A percentile compares a stretch with the other conserved stretches of the same genome.
Conservation (phyloP, 176 grass and related monocot genomes). For the Oryza meridionalis region DNA sequence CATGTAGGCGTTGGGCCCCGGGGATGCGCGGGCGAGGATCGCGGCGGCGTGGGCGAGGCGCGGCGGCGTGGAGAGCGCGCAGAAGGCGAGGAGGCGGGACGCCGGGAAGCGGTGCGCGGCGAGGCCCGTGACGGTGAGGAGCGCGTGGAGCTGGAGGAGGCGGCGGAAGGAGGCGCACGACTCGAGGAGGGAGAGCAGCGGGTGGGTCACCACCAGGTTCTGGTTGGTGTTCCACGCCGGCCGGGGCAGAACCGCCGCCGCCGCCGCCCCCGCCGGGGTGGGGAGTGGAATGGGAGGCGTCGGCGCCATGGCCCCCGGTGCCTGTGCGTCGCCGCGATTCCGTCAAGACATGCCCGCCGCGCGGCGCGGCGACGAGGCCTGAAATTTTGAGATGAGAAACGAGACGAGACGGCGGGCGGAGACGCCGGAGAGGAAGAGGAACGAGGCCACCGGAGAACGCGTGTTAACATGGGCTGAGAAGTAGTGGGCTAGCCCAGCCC, state of each 20-base stretch:
- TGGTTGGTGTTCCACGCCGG: slow-evolving; percentile 71
- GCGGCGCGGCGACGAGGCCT: too few relatives aligned
- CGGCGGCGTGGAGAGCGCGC: slow-evolving; percentile 61
- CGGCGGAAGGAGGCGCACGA: slow-evolving; percentile 61
- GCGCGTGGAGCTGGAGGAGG: slow-evolving; percentile 69
- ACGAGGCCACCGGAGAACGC: too few relatives aligned
- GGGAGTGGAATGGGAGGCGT: neutral
- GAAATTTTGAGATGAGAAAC: neutral
- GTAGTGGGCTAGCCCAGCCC: too few relatives aligned
- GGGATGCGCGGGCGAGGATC: slow-evolving; percentile 35
- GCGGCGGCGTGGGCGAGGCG: slow-evolving; percentile 45
- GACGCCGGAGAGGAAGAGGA: neutral
- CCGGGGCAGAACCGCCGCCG: neutral
- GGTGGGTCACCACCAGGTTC: slow-evolving; percentile 71
- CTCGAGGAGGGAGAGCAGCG: slow-evolving; percentile 69
- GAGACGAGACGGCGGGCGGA: neutral
- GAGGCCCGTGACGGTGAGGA: slow-evolving; percentile 62
- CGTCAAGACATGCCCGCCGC: neutral
- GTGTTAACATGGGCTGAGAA: too few relatives aligned
- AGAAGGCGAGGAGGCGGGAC: slow-evolving; percentile 70
- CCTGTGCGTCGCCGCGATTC: neutral
- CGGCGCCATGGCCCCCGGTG: neutral
- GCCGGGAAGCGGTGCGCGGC: slow-evolving; percentile 63
- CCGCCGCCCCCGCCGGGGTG: neutral
- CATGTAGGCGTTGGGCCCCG: slow-evolving; percentile 64